Base-by-base conservation (phyloP, 176 grass and related monocot genomes). In the Aegilops sharonensis region DNA sequence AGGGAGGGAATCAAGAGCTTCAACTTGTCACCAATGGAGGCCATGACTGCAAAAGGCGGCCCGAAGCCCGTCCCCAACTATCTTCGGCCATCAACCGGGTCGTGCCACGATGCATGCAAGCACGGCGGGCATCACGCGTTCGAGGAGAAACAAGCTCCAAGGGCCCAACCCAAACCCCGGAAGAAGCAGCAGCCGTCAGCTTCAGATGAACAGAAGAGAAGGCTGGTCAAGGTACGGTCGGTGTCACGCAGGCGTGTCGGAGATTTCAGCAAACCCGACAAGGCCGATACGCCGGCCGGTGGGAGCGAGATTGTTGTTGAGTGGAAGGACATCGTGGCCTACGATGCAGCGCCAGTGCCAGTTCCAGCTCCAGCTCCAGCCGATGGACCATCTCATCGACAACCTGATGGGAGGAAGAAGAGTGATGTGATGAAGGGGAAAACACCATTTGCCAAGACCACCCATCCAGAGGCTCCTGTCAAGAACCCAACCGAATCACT, bases 41-140 rank as follows among this genome's bases (percentile, higher is more conserved):
- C 79, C 37, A 32, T 76, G 61, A 50, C 77, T 6, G 39, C 9
- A 8, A 75, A 82, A 56, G 40, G 5, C 13, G 32, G 68, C 20
- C 37, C 45, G 18, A 94, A 90, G 82, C 25, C 47, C 2, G 43
- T 86, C 8, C 91, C 91, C 11, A 68, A 45, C 62, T 95, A 95
- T 83, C 93, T 89, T 29, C 84, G 80, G 87, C 78, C 93, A 64
- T 83, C 93, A 4, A 64, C 86, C 0, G 86, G 91, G n/a, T 92
- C 93, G 0, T 93, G 93, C 86, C 93, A 95, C 79, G 80, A 93
- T 8, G 72, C 75, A 7, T 95, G 93, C 90, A 95, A 95, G 83
- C 90, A 93, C 63, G 93, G 93, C 13, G 65, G 56, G 9, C 50
- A 75, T 18, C 81, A 95, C 57, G 21, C 65, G 17, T 91, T 89